Evolutionary conservation across 108 stramenopile species (phyloP), one percentile per base, ranked within the genome.

Genomic region (Cyclotella distinguenda): DNA sequence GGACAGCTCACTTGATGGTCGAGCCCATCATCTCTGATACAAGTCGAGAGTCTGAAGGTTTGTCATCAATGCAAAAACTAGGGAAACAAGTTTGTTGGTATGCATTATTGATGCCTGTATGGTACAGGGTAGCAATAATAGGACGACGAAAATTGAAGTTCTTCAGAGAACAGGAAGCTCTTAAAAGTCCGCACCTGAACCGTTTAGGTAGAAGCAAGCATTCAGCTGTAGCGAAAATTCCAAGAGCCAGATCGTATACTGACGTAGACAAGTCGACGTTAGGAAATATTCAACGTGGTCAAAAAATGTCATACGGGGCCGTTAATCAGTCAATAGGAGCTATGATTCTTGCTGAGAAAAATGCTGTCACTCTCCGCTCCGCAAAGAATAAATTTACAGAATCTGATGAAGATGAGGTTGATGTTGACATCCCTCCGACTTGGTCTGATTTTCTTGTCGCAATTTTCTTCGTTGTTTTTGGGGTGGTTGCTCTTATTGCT

Each of bases 161-260:
- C 22, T 85, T 88, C 57, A 60, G 69, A 16, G 66, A 70, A 23
- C 76, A 83, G 13, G 66, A 86, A 64, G 86, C 86, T 16, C 39
- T 85, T 22, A 86, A 89, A 60, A 84, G 79, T 45, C 91, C 91
- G 1, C 90, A 91, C 52, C 81, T 87, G 11, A 83, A 80, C 50
- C 87, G 90, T 21, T 71, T 91, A 28, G 90, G 87, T 42, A 85
- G 79, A 46, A 66, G 19, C 27, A 56, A 56, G 35, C 56, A 15
- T 33, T 6, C 15, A 40, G n/a, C 22, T 7, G 26, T 46, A 33
- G 27, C 21, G 13, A 22, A 21, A 9, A 66, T 25, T 9, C 72
- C 57, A 2, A 16, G 72, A 35, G 58, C 31, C 23, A 47, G 57
- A 30, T 65, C 69, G 23, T 26, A 28, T 15, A 55, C 27, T 27